Base-by-base conservation (phyloP, 2,329 filamentous ascomycete genomes). In the Rhynchosporium graminicola region DNA sequence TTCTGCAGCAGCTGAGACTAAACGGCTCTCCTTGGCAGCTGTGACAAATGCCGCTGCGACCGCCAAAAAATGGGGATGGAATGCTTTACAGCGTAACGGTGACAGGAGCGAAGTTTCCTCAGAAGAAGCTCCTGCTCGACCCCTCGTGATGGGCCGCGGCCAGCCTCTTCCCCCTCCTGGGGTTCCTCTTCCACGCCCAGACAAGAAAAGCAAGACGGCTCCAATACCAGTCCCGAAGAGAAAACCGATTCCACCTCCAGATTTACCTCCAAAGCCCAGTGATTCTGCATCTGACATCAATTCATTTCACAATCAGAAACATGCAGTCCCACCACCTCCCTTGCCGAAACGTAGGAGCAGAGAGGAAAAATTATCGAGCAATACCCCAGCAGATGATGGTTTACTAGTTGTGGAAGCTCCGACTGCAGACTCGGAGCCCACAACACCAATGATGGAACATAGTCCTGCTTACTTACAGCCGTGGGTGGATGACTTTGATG, bases 131-230 rank as follows among this genome's bases (percentile, higher is more conserved):
- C 83, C 63, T 77, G 74, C 67, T 47, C 84, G 91, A 69, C 92
- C 92, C 1, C 65, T 69, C 10, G 67, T 74, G 3, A 92, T 96
- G 79, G 92, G 92, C 1, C 84, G 92, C 45, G 92, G 92, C 0
- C 88, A 89, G 69, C 92, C 92, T 0, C 79, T 96, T 20, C 92
- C 91, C 52, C 91, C 92, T 8, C 90, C 89, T 2, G 92, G 92
- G 2, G 87, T 83, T 50, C 92, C 92, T 3, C 80, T 96, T 1
- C 92, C 92, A 1, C 84, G 80, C 47, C 88, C 88, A 0, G 84
- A 87, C 42, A 83, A 80, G 59, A 83, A 80, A 62, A 82, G 84
- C 6, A 85, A 83, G 71, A 82, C 83, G 50, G 83, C 81, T 54
- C 79, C 82, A 15, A 83, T 80, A 63, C 80, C 80, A 33, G 79